phyloP scores from a whole-genome alignment of 495 filamentous ascomycete species.

The Geopyxis carbonaria region DNA sequence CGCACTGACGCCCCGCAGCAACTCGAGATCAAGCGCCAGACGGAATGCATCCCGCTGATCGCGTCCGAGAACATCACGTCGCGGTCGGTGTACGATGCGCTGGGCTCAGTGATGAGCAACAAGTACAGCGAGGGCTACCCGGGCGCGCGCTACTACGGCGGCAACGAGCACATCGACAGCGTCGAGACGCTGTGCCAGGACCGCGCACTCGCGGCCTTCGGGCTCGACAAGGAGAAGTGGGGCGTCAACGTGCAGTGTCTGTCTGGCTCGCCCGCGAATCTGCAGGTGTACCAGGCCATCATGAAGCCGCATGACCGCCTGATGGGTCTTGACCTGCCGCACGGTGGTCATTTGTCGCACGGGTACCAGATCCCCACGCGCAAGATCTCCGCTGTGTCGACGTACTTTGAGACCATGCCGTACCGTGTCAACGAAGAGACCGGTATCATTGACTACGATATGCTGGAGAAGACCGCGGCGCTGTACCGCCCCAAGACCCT shows the following conservation, averaged over 20 bases:
- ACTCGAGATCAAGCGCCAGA: conserved; percentile 89
- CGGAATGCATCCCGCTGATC: conserved; percentile 96
- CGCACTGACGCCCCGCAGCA: conserved; percentile 37
- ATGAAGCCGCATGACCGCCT: conserved; percentile 92
- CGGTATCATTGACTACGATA: conserved; percentile 94
- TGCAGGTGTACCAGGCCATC: conserved; percentile 97
- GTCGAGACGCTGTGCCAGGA: conserved; percentile 93
- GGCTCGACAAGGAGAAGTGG: conserved; percentile 74
- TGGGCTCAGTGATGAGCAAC: conserved; percentile 85
- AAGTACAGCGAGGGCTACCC: conserved; percentile 99
- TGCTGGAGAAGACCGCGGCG: conserved; percentile 75
- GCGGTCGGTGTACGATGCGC: conserved; percentile 73
- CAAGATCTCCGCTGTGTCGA: conserved; percentile 90
- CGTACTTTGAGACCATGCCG: conserved; percentile 89
- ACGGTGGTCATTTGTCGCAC: conserved; percentile 95
- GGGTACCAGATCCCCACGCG: conserved; percentile 86
- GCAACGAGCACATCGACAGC: conserved; percentile 95
- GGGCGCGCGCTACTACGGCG: conserved; percentile 96
- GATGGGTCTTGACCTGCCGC: conserved; percentile 94
- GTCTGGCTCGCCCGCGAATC: conserved; percentile 81
- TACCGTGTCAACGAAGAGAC: conserved; percentile 83
- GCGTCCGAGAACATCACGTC: conserved; percentile 87
- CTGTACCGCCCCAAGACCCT: conserved; percentile 92
- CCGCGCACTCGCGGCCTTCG: conserved; percentile 85
- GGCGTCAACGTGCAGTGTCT: conserved; percentile 97